These are phyloP conservation scores for Cystobasidiopsis lactophilus DNA, from an alignment of 768 basidiomycete genomes.

Conservation along the genomic window DNA sequence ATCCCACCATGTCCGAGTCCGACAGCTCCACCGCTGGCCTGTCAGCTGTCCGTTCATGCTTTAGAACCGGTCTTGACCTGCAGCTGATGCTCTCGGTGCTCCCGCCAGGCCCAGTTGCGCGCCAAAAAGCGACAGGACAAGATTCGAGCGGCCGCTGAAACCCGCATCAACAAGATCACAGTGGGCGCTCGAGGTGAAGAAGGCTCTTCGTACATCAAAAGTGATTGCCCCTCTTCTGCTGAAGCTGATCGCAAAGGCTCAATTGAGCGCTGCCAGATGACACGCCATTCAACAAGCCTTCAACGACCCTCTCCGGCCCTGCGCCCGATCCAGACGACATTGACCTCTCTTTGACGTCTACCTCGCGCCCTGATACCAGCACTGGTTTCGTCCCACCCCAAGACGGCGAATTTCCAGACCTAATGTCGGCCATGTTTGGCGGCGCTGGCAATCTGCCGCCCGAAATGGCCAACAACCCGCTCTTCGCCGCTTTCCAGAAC, in stretches of 20 bases:
- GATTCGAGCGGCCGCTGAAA: not conserved
- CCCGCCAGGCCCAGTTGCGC: not conserved
- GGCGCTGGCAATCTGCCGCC: not conserved
- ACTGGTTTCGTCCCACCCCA: not conserved
- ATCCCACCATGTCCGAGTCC: too few species aligned
- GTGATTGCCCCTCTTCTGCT: not conserved
- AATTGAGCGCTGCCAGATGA: not conserved
- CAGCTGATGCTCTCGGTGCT: too few species aligned
- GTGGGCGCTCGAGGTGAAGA: not conserved
- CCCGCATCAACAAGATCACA: not conserved
- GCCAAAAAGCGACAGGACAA: not conserved
- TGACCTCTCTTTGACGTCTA: not conserved
- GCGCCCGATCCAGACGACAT: not conserved
- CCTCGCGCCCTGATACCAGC: not conserved
- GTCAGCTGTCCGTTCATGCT: too few species aligned
- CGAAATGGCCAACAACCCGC: not conserved
- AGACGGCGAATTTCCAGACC: not conserved
- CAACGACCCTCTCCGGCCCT: not conserved
- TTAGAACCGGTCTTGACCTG: too few species aligned
- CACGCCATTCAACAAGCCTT: not conserved
- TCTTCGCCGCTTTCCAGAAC: not conserved
- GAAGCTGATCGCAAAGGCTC: too few species aligned
- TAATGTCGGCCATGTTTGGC: not conserved
- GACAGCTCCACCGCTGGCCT: too few species aligned
- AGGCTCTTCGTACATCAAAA: not conserved